phyloP scores from a whole-genome alignment of 176 grass and related monocot genomes.

The Eremochloa ophiuroides region DNA sequence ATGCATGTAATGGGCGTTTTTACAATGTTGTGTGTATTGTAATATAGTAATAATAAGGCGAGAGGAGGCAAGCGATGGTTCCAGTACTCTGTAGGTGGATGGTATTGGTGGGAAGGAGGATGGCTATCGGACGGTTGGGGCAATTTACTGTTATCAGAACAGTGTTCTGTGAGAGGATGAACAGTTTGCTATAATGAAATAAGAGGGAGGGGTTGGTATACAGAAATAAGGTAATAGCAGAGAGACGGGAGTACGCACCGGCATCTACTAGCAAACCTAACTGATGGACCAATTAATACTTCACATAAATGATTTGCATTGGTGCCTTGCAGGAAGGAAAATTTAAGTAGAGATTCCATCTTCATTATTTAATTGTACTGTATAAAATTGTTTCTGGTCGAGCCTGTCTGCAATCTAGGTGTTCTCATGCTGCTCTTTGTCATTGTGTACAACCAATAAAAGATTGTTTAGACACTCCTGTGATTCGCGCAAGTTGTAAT shows the following conservation, averaged over 20 bases:
- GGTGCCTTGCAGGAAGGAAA: neutral
- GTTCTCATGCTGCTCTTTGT: neutral
- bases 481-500: neutral
- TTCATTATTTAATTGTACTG: neutral
- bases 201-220: no score
- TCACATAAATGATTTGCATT: constrained; percentile 21
- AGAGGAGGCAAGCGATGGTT: no score
- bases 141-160: no score
- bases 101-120: no score
- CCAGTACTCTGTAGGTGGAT: no score
- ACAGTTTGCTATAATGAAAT: no score
- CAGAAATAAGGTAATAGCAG: no score
- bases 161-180: no score
- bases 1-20: constrained; percentile 8
- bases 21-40: constrained; percentile 4
- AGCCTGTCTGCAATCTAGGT: neutral
- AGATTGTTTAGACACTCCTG: neutral
- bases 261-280: neutral
- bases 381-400: neutral
- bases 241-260: neutral
- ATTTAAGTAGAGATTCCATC: neutral
- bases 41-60: no score
- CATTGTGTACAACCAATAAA: neutral
- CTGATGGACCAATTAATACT: constrained; percentile 35
- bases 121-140: no score